A percentile compares a stretch with the other conserved stretches of the same genome.
Evolutionary conservation across 2,329 filamentous ascomycete genomes (phyloP).

Genomic region (Zelopaecilomyces penicillatus): DNA sequence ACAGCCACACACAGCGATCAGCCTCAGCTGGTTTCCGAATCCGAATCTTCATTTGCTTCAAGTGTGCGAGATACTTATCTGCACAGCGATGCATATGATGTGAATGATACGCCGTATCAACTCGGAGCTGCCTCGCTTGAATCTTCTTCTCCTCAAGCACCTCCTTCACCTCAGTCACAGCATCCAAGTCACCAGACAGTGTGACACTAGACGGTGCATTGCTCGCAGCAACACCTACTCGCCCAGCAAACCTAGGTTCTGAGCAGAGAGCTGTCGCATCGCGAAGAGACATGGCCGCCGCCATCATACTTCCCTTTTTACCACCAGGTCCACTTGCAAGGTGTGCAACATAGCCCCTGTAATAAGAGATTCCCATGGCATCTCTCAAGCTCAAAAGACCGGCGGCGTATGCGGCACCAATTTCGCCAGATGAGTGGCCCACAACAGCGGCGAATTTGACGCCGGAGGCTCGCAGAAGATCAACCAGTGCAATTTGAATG

Average conservation of each 20-base stretch:
- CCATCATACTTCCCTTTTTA: neutral
- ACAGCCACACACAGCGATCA: neutral
- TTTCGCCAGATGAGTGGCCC: conserved; percentile 42
- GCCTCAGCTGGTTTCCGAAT: neutral
- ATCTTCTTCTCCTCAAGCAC: conserved; percentile 14
- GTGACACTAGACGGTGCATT: conserved; percentile 21
- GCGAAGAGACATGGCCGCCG: neutral
- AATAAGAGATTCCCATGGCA: conserved; percentile 11
- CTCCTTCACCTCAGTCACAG: conserved; percentile 16
- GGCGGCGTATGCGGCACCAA: conserved; percentile 41
- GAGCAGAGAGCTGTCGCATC: neutral
- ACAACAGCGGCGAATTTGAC: conserved; percentile 28
- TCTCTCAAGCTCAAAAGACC: conserved; percentile 26
- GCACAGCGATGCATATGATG: conserved; percentile 18
- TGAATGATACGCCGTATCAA: conserved; percentile 21
- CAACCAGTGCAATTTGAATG: conserved; percentile 20
- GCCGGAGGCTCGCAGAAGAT: conserved; percentile 20
- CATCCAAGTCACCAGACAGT: conserved; percentile 19
- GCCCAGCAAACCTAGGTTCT: conserved; percentile 11
- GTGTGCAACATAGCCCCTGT: conserved; percentile 2
- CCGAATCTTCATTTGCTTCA: neutral
- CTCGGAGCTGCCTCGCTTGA: conserved; percentile 18
- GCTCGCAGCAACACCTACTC: conserved; percentile 25
- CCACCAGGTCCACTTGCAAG: neutral
- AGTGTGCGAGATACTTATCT: neutral